Evolutionary conservation across 177 flowering plant species (phyloP), one percentile per base, ranked within the genome.

Genomic region (Telopea speciosissima): DNA sequence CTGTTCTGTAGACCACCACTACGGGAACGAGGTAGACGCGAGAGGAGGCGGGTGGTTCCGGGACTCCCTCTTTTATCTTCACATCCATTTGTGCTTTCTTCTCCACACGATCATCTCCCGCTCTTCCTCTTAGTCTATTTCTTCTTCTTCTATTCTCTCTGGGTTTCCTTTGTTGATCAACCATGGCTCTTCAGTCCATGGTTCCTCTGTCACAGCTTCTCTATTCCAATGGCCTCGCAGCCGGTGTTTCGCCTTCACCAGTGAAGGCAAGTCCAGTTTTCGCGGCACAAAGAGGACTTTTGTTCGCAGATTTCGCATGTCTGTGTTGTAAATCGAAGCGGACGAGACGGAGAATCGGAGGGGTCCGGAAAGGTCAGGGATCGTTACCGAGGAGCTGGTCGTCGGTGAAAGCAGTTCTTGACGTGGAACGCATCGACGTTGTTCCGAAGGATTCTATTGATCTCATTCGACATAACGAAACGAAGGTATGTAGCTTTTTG

Each of bases 191-290:
- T 44, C 77, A 70, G 26, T 49, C 77, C 49, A 40, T 69, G 59
- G 69, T 79, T 26, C 78, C 83, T 62, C 49, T 75, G 72, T 70
- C 82, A 52, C 85, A 76, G 52, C 75, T 82, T 6, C 76, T 82
- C 42, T 74, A 73, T 73, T 79, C 83, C 52, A 76, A 71, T 76
- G 80, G 74, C 23, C 66, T 74, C 56, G 40, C 75, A 0, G 44
- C 82, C 31, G 42, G 64, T 26, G 63, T 49, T 5, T 72, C 75
- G 23, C 63, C 70, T 0, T 73, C 62, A 8, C 14, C 67, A 49
- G 11, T 64, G 24, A 64, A 33, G n/a, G 17, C 19, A 16, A 63
- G 52, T 17, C 23, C 69, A 25, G 61, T 64, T 7, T 68, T 75
- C 10, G 67, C 65, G 25, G 66, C 72, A 12, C 71, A 64, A 42